phyloP scores from a whole-genome alignment of 345 rosid genomes.

The Eutrema yunnanense region DNA sequence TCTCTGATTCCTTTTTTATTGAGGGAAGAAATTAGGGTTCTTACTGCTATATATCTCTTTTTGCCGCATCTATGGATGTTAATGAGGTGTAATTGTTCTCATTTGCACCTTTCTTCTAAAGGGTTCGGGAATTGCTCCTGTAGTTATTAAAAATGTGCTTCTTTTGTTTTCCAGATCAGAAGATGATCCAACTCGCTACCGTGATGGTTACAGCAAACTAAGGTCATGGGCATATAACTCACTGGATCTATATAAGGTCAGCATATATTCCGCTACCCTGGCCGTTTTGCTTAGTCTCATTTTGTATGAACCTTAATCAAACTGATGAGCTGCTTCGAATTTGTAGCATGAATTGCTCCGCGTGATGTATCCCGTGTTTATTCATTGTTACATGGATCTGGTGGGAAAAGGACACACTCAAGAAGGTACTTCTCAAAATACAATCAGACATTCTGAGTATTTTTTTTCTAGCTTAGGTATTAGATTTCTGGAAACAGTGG shows the following conservation, averaged over 20 bases:
- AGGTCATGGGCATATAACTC: constrained; percentile 83
- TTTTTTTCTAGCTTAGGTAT: neutral
- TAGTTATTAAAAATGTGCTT: neutral
- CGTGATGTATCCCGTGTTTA: constrained; percentile 92
- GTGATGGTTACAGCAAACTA: constrained; percentile 70
- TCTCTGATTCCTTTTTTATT: neutral
- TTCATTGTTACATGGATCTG: constrained; percentile 91
- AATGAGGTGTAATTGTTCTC: neutral
- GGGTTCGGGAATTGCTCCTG: neutral
- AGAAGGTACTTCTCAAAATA: constrained; percentile 49
- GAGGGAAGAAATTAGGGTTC: constrained; percentile 23
- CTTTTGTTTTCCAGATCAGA: constrained; percentile 43
- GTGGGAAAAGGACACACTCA: constrained; percentile 74
- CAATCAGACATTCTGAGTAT: neutral
- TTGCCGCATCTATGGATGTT: no score
- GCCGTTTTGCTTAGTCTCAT: neutral
- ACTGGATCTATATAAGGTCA: constrained; percentile 83
- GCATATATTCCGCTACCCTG: neutral
- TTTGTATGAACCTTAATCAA: neutral
- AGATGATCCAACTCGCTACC: constrained; percentile 55
- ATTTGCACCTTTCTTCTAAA: neutral
- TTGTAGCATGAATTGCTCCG: constrained; percentile 92
- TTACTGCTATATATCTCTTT: neutral
- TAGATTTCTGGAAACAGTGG: neutral
- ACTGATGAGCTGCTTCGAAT: constrained; percentile 12